phyloP scores from a whole-genome alignment of 495 filamentous ascomycete species.

The Ramalina intermedia region DNA sequence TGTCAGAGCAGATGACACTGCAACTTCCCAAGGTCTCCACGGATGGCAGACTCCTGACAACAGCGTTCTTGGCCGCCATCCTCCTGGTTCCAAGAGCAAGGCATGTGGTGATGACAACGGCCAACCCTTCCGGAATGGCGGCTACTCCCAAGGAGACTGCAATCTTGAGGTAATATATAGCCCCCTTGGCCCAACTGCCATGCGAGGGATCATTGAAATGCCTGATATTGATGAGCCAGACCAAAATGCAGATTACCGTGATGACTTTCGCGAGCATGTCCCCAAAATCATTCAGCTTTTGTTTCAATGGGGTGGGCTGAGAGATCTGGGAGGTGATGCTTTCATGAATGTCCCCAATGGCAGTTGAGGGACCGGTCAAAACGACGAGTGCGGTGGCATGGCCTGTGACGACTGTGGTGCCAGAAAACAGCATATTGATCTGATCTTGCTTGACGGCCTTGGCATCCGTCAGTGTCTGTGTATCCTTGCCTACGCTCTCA shows the following conservation, averaged over 20 bases:
- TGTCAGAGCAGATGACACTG: constrained; percentile 99
- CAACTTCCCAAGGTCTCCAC: constrained; percentile 98
- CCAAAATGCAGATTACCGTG: constrained; percentile 84
- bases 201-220: constrained; percentile 93
- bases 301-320: constrained; percentile 90
- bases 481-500: constrained; percentile 88
- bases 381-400: constrained; percentile 88
- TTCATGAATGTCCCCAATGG: constrained; percentile 97
- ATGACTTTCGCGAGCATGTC: constrained; percentile 96
- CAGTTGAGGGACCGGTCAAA: constrained; percentile 77
- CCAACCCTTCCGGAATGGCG: constrained; percentile 92
- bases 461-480: constrained; percentile 49
- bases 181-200: constrained; percentile 91
- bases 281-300: constrained; percentile 97
- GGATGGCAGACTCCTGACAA: constrained; percentile 87
- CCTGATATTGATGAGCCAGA: constrained; percentile 96
- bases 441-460: constrained; percentile 96
- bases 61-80: constrained; percentile 97
- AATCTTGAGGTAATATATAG: constrained; percentile 99
- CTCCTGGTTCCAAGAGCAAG: constrained; percentile 88
- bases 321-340: constrained; percentile 98
- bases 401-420: constrained; percentile 91
- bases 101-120: constrained; percentile 96
- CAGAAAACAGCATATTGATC: constrained; percentile 95
- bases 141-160: constrained; percentile 97